Evolutionary conservation across 2,329 filamentous ascomycete genomes (phyloP).

Genomic region (Paracoccidioides brasiliensis): DNA sequence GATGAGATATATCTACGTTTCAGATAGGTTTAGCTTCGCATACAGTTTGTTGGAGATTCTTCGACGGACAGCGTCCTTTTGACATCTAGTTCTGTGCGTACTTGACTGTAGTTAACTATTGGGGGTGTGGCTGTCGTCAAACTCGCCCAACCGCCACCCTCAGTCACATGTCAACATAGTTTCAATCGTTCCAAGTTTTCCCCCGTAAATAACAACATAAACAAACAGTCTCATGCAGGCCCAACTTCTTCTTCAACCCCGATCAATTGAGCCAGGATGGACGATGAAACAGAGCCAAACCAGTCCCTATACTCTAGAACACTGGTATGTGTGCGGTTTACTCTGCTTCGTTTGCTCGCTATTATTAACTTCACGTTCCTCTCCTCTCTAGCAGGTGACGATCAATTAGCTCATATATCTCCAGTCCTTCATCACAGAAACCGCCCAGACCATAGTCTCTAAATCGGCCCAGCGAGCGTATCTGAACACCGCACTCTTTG

Average conservation of each 20-base stretch:
- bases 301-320: slow-evolving; percentile 5
- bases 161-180: neutral
- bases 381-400: slow-evolving; percentile 26
- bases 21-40: too few species aligned
- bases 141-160: too few species aligned
- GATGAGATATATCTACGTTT: neutral
- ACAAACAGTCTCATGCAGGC: neutral
- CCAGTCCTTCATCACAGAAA: slow-evolving; percentile 42
- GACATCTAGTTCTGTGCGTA: too few species aligned
- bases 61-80: too few species aligned
- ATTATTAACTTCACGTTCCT: neutral
- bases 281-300: neutral
- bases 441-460: slow-evolving; percentile 44
- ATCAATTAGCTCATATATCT: slow-evolving; percentile 9
- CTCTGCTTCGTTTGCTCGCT: neutral
- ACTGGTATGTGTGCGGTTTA: slow-evolving; percentile 1
- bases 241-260: neutral
- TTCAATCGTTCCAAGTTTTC: neutral
- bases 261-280: neutral
- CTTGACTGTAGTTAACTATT: too few species aligned
- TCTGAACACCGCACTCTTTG: slow-evolving; percentile 44
- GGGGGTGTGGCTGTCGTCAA: too few species aligned
- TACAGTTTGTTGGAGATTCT: too few species aligned
- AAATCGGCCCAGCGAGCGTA: slow-evolving; percentile 52
- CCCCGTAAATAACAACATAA: neutral